Conservation (phyloP, 306 rosid species). For the Sechiopsis laciniata region DNA sequence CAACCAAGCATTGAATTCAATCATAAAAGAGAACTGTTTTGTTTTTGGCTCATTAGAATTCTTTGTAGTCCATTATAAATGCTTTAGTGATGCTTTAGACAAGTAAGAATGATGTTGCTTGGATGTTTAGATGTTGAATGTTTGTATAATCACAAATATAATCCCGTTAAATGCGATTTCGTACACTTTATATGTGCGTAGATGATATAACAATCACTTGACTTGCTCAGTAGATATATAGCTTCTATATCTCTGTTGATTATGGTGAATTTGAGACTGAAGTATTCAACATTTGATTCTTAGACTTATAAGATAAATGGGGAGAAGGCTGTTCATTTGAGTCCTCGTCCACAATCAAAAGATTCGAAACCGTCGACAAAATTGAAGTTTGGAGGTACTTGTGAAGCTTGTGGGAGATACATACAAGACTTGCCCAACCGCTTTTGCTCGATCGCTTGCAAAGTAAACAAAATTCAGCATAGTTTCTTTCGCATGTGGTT, state of each 20-base stretch:
- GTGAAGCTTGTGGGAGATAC: slow-evolving; percentile 82
- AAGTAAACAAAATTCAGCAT: slow-evolving; percentile 42
- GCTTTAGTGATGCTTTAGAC: background rate
- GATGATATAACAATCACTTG: background rate
- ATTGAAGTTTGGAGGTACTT: slow-evolving; percentile 60
- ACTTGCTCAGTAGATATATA: background rate
- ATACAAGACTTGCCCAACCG: slow-evolving; percentile 74
- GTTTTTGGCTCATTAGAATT: background rate
- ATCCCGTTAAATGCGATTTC: background rate
- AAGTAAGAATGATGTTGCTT: background rate
- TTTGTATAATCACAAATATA: background rate
- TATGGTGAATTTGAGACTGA: background rate
- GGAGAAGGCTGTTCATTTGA: slow-evolving; percentile 79
- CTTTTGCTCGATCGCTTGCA: slow-evolving; percentile 88
- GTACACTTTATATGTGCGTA: background rate
- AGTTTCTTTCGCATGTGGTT: background rate
- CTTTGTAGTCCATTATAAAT: background rate
- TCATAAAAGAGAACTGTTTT: background rate
- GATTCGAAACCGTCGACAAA: slow-evolving; percentile 51
- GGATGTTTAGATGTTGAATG: background rate
- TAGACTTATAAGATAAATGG: slow-evolving; percentile 89
- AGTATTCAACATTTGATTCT: slow-evolving; percentile 22
- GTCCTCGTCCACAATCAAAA: slow-evolving; percentile 66
- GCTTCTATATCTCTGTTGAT: background rate
- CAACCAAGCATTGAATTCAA: background rate